Base-by-base conservation (phyloP, 2,329 filamentous ascomycete genomes). In the Chaetomium sp. region DNA sequence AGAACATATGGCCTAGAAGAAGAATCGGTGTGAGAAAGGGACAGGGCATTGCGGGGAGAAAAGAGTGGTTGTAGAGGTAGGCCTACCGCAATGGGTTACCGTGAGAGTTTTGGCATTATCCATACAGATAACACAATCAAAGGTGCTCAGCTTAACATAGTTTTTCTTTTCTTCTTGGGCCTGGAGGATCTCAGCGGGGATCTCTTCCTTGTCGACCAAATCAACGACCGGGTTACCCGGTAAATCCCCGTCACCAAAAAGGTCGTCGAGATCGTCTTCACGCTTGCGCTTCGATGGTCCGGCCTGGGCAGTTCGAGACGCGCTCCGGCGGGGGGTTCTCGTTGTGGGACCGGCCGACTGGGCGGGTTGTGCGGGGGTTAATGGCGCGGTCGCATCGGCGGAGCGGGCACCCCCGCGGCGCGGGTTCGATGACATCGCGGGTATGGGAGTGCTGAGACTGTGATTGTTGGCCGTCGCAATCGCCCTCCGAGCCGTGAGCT, bases 61-160 rank as follows among this genome's bases (percentile, higher is more conserved):
- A 6, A 8, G 33, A 37, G 6, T 8, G 40, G n/a, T 46, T 6
- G 3, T 35, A 40, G 47, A 42, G 49, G 41, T 36, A 38, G 5
- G 72, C 81, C 61, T 80, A 86, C 84, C 84, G 68, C 84, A 87
- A 67, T 85, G 80, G 2, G 84, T 87, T 46, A 85, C 78, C 1
- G 81, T 85, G 58, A 87, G 64, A 34, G 74, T 72, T 1, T 76
- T 78, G 33, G 75, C 78, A 58, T 81, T 75, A 58, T 86, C 84
- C 80, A 86, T 83, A 69, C 84, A 87, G 56, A 87, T 86, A 44
- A 83, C 81, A 59, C 84, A 87, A 68, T 86, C 80, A 48, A 85
- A 83, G 4, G 73, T 72, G 45, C 75, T 72, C 12, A 87, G 68
- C 66, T 79, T 82, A 64, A 75, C 67, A 50, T 69, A 74, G 9